Conservation (phyloP, 2,329 filamentous ascomycete species). For the Monosporascus sp. region DNA sequence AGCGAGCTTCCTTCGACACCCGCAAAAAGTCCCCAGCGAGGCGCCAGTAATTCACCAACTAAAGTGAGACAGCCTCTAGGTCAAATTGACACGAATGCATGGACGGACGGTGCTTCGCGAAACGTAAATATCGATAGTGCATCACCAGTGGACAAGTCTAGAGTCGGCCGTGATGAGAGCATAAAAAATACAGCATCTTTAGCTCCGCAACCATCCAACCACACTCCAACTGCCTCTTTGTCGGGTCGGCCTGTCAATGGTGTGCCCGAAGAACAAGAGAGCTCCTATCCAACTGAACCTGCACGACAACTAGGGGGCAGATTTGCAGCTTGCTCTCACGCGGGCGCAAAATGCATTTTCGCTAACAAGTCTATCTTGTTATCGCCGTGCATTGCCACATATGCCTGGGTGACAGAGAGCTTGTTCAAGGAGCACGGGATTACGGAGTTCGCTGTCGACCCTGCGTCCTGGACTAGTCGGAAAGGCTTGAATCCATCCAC, state of each 20-base stretch:
- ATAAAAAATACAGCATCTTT: not conserved
- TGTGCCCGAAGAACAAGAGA: not conserved
- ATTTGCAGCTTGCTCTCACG: conserved; percentile 26
- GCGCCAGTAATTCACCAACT: not conserved
- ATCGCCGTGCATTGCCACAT: conserved; percentile 34
- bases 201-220: not conserved
- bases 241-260: not conserved
- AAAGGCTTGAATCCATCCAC: no score
- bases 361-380: conserved; percentile 34
- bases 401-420: conserved; percentile 30
- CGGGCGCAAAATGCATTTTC: conserved; percentile 33
- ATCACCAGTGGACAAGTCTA: no score
- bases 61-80: conserved; percentile 12
- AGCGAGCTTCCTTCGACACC: not conserved
- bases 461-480: conserved; percentile 29
- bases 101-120: not conserved
- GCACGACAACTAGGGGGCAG: not conserved
- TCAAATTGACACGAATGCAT: conserved; percentile 11
- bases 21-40: not conserved
- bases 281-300: not conserved
- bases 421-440: conserved; percentile 41
- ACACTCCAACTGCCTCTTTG: not conserved
- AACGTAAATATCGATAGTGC: not conserved
- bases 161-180: not conserved
- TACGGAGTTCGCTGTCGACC: conserved; percentile 26